phyloP scores from a whole-genome alignment of 2,329 filamentous ascomycete genomes.

The Mycosphaerella arachidis region DNA sequence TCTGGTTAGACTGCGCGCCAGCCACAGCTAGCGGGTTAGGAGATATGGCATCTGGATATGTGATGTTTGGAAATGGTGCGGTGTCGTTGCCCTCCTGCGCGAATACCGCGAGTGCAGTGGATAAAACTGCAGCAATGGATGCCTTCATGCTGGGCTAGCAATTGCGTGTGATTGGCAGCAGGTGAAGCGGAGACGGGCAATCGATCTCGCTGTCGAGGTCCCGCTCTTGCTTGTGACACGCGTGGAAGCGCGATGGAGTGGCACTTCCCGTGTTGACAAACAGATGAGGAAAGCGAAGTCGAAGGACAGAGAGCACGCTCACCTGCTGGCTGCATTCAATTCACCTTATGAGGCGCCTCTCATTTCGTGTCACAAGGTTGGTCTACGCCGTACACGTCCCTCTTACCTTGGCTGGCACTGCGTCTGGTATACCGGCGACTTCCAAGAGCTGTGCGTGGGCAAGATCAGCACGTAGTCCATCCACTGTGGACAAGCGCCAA shows the following conservation, averaged over 20 bases:
- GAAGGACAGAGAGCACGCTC: too few species aligned
- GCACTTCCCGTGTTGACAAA: too few species aligned
- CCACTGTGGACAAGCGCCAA: not conserved
- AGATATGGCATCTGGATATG: constrained; percentile 13
- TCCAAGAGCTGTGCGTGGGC: not conserved
- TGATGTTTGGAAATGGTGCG: constrained; percentile 15
- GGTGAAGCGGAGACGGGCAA: not conserved
- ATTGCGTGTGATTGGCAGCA: not conserved
- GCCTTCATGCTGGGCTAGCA: not conserved
- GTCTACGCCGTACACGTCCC: too few species aligned
- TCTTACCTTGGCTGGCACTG: too few species aligned
- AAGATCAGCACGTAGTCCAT: not conserved
- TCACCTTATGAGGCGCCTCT: too few species aligned
- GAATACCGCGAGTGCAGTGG: constrained; percentile 1
- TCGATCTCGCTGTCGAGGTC: not conserved
- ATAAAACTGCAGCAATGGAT: not conserved
- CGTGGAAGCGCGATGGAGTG: too few species aligned
- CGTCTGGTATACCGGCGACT: not conserved
- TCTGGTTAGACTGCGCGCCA: constrained; percentile 31
- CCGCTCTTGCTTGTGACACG: not conserved
- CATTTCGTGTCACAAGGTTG: too few species aligned
- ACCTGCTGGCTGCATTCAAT: too few species aligned
- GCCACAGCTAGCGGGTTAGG: constrained; percentile 23
- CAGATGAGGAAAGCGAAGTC: too few species aligned
- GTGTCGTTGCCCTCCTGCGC: constrained; percentile 18